Percentiles rank a stretch among this genome's conserved stretches.
Evolutionary conservation across 2,329 filamentous ascomycete genomes (phyloP).

Genomic region (Shiraia sp.): DNA sequence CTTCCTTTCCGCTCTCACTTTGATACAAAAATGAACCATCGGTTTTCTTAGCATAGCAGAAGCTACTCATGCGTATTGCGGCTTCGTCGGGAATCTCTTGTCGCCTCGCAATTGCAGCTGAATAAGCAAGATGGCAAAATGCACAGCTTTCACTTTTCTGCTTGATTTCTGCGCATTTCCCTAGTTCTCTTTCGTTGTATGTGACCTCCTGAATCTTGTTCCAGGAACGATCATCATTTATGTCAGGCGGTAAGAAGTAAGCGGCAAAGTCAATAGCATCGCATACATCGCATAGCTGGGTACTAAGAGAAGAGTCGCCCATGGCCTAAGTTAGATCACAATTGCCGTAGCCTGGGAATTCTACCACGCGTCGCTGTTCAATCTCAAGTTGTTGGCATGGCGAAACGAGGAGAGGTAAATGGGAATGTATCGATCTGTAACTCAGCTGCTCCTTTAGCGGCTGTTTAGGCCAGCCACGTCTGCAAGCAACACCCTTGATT

Average conservation of each 20-base stretch:
- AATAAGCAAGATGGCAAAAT: not conserved
- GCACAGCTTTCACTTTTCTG: not conserved
- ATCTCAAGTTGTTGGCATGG: too few species aligned
- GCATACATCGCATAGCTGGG: conserved; percentile 1
- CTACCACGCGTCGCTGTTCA: too few species aligned
- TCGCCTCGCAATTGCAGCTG: not conserved
- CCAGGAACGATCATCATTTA: not conserved
- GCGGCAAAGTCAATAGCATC: not conserved
- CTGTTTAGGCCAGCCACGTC: too few species aligned
- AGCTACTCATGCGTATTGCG: not conserved
- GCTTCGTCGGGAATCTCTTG: not conserved
- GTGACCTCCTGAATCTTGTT: not conserved
- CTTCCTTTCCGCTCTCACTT: not conserved
- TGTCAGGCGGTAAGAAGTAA: not conserved
- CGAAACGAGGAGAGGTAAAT: too few species aligned
- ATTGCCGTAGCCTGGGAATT: too few species aligned
- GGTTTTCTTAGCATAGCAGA: not conserved
- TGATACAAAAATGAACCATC: too few species aligned
- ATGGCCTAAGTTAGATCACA: too few species aligned
- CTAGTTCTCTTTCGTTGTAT: not conserved
- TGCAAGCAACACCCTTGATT: too few species aligned
- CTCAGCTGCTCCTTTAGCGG: too few species aligned
- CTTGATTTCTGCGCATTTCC: not conserved
- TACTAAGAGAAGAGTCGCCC: too few species aligned
- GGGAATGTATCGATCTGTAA: too few species aligned